A percentile compares a stretch with the other conserved stretches of the same genome.
Conservation (phyloP, 1,139 yeast genomes). For the Candida sp. region DNA sequence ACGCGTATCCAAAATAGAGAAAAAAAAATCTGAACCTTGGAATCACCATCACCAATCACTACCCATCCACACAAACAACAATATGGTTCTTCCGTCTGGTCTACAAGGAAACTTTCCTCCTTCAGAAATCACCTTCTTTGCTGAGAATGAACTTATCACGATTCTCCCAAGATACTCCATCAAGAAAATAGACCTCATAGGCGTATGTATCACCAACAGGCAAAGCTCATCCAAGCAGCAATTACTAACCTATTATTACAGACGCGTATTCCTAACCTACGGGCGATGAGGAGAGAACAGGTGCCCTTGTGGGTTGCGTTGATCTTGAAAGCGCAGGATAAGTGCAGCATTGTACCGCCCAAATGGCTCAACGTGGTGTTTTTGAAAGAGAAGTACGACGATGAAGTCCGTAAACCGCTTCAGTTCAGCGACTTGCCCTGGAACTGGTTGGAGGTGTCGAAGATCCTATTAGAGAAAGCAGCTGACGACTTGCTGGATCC, state of each 20-base stretch:
- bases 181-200: constrained; percentile 66
- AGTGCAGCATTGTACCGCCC: constrained; percentile 89
- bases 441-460: constrained; percentile 87
- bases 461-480: constrained; percentile 68
- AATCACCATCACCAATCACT: not conserved
- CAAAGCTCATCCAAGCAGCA: not conserved
- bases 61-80: not conserved
- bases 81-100: constrained; percentile 69
- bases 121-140: constrained; percentile 79
- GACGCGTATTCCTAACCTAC: constrained; percentile 54
- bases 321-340: constrained; percentile 79
- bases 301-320: constrained; percentile 93
- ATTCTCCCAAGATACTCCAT: constrained; percentile 79
- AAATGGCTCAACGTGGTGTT: constrained; percentile 74
- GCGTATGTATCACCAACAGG: constrained; percentile 58
- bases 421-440: constrained; percentile 78
- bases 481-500: constrained; percentile 78
- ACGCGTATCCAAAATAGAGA: too few relatives aligned
- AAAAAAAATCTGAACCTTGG: not conserved
- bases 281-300: constrained; percentile 71
- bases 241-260: constrained; percentile 22
- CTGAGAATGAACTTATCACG: constrained; percentile 77
- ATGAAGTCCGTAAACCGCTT: constrained; percentile 61
- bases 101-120: constrained; percentile 69
- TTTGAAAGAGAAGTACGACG: constrained; percentile 64